Conservation (phyloP, 306 rosid genomes). For the Cucurbita moschata region DNA sequence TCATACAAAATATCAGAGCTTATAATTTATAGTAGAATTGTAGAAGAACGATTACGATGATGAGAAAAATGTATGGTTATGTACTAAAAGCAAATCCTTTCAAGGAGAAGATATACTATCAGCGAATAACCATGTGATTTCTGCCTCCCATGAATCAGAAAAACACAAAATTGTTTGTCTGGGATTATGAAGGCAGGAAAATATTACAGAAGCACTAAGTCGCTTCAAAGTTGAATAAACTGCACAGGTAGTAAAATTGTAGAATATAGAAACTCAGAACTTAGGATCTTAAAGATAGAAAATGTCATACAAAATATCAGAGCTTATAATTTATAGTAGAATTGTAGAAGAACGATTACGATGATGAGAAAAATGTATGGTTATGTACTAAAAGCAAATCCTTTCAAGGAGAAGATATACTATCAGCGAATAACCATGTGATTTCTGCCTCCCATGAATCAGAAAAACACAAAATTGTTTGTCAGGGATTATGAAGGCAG, state of each 20-base stretch:
- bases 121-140: conserved; percentile 17
- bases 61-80: conserved; percentile 2
- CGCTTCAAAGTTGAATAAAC: neutral
- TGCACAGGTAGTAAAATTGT: neutral
- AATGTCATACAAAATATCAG: neutral
- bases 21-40: too few species aligned
- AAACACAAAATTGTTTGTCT: conserved; percentile 18
- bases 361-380: neutral
- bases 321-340: neutral
- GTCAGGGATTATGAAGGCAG: conserved; percentile 41
- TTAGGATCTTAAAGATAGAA: neutral
- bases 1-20: too few species aligned
- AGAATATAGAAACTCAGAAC: neutral
- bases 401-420: conserved; percentile 19
- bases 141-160: conserved; percentile 39
- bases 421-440: conserved; percentile 22
- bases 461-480: conserved; percentile 18
- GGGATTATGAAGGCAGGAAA: conserved; percentile 34
- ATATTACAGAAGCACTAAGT: neutral
- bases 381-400: conserved; percentile 24
- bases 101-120: conserved; percentile 22
- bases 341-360: neutral
- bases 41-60: neutral
- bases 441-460: conserved; percentile 34
- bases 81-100: conserved; percentile 24